These are phyloP conservation scores for Quercus lobata DNA, from an alignment of 331 rosid species.

Conservation along the genomic window DNA sequence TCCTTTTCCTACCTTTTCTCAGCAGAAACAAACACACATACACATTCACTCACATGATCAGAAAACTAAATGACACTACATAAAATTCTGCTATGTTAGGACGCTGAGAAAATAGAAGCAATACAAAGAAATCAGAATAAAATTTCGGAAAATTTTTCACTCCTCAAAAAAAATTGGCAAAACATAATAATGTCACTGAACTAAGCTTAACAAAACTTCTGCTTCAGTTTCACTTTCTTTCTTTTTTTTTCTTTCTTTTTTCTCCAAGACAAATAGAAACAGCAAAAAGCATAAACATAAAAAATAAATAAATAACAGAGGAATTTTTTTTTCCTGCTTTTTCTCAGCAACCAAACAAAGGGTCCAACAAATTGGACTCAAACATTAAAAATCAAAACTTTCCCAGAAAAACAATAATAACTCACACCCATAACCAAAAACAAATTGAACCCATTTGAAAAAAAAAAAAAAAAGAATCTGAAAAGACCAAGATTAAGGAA, in stretches of 20 bases:
- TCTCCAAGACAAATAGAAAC: not conserved
- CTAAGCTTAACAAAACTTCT: conserved; percentile 17
- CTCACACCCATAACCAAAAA: conserved; percentile 24
- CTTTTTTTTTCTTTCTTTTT: not conserved
- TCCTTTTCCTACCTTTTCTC: not conserved
- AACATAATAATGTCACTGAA: conserved; percentile 17
- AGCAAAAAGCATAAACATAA: conserved; percentile 2
- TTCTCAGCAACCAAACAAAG: conserved; percentile 51
- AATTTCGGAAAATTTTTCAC: conserved; percentile 1
- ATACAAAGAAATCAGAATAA: conserved; percentile 3
- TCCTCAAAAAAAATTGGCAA: not conserved
- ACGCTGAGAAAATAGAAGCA: conserved; percentile 29
- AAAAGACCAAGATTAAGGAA: conserved; percentile 21
- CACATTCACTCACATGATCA: not conserved
- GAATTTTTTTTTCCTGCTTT: conserved; percentile 25
- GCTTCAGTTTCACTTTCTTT: conserved; percentile 3
- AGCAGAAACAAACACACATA: not conserved
- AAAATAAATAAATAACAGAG: not conserved
- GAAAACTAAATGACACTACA: not conserved
- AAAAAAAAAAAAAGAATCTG: conserved; percentile 15
- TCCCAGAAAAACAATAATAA: conserved; percentile 20
- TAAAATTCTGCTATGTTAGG: conserved; percentile 22
- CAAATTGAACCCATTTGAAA: not conserved
- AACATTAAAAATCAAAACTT: conserved; percentile 23
- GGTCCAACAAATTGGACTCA: conserved; percentile 30